A percentile compares a stretch with the other conserved stretches of the same genome.
Evolutionary conservation across 108 stramenopile genomes (phyloP).

Genomic region (Skeletonema tropicum): DNA sequence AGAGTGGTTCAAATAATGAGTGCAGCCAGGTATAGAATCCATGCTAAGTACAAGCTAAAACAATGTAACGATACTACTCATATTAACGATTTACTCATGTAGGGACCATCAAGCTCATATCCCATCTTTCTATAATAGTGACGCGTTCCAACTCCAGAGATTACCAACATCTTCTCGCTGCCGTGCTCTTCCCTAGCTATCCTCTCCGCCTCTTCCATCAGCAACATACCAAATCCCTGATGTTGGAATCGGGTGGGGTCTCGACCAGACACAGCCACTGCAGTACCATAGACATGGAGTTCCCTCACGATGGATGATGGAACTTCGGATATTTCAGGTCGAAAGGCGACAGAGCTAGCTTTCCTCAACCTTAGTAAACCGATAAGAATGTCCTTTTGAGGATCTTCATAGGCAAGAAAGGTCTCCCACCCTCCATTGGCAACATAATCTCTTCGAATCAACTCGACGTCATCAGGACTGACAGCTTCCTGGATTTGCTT

Average conservation of each 20-base stretch:
- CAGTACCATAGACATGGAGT: conserved; percentile 97
- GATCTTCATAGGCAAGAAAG: conserved; percentile 94
- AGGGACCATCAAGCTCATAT: conserved; percentile 89
- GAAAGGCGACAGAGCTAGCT: conserved; percentile 68
- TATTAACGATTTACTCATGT: conserved; percentile 82
- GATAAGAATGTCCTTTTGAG: conserved; percentile 88
- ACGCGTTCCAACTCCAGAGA: conserved; percentile 95
- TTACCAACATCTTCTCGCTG: conserved; percentile 89
- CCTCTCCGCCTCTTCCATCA: conserved; percentile 97
- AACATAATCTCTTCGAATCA: conserved; percentile 90
- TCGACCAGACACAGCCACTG: conserved; percentile 86
- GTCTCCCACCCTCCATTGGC: conserved; percentile 97
- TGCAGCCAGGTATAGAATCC: background rate
- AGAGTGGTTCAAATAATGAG: conserved; percentile 72
- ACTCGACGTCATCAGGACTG: conserved; percentile 93
- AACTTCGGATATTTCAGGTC: conserved; percentile 67
- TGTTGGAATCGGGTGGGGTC: conserved; percentile 95
- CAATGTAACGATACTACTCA: background rate
- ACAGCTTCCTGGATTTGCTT: conserved; percentile 90
- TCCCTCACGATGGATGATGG: conserved; percentile 89
- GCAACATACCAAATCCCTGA: conserved; percentile 92
- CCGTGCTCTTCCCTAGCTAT: conserved; percentile 93
- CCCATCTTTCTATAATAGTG: conserved; percentile 97
- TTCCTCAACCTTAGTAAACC: conserved; percentile 77
- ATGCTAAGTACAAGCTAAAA: background rate